Percentiles rank a stretch among this genome's conserved stretches.
phyloP scores from a whole-genome alignment of 495 filamentous ascomycete species.

The Paragyromitra xinjiangensis region DNA sequence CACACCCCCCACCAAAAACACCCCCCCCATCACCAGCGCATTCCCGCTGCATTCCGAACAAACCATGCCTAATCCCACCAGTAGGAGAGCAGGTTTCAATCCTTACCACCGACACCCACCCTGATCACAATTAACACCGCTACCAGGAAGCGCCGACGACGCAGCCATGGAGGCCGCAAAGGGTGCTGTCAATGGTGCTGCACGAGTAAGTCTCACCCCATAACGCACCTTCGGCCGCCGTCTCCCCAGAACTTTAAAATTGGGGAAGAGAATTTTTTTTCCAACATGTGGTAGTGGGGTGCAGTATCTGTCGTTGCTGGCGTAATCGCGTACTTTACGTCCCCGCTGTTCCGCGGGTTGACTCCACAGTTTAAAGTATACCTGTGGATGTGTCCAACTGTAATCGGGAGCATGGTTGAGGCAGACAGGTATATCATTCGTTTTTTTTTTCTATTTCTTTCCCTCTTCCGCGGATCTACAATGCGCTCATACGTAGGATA shows the following conservation, averaged over 20 bases:
- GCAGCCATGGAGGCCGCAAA: constrained; percentile 49
- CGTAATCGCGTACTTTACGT: constrained; percentile 40
- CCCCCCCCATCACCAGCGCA: not conserved
- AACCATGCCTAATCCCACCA: constrained; percentile 39
- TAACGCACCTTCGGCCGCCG: not conserved
- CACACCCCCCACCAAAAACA: not conserved
- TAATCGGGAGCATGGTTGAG: constrained; percentile 54
- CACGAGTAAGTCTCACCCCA: constrained; percentile 22
- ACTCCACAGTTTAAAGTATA: constrained; percentile 56
- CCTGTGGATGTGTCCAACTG: constrained; percentile 57
- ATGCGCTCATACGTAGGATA: constrained; percentile 15
- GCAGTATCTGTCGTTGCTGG: constrained; percentile 46
- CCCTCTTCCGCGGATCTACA: not conserved
- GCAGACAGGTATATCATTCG: constrained; percentile 47
- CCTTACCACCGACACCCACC: not conserved
- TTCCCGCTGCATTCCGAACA: not conserved
- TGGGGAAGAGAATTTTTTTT: too few relatives aligned
- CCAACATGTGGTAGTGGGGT: constrained; percentile 45
- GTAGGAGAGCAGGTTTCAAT: constrained; percentile 30
- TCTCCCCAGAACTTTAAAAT: too few relatives aligned
- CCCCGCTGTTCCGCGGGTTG: constrained; percentile 52
- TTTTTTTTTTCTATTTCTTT: not conserved
- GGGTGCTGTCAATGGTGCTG: constrained; percentile 52
- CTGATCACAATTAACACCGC: constrained; percentile 4
- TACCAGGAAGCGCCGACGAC: constrained; percentile 40